Evolutionary conservation across 73 alveolate species (phyloP), one percentile per base, ranked within the genome.

Genomic region (Paramecium tetraurelia): DNA sequence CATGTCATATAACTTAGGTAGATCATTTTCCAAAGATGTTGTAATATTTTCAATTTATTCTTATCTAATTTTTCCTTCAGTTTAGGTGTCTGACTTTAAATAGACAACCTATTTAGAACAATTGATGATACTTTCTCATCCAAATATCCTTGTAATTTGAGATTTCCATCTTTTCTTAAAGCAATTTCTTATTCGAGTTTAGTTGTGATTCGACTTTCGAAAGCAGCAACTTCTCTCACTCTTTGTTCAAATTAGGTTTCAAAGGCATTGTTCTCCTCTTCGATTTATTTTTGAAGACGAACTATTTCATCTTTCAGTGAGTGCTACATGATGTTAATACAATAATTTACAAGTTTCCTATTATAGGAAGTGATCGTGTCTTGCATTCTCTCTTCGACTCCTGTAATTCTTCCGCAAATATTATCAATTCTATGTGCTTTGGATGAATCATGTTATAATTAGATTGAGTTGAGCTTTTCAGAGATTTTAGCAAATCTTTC

Each of bases 61-160:
- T 69, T 58, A 72, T 31, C 94, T 84, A 72, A 89, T 89, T 63
- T 89, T 89, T 44, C 92, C 87, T 89, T 89, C 94, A 71, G 94
- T 89, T 53, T 77, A 71, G 27, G 71, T 72, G 57, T 89, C 94
- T 18, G 94, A 77, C 48, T 63, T 85, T 44, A 92, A 72, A 83
- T 70, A 89, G 18, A 70, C 87, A 72, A 89, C 87, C 94, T 80
- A 80, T 38, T 20, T 80, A 80, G 7, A 22, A 22, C 2, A 0
- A 22, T 21, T 2, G 2, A 44, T 53, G 5, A 36, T 59, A 68
- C 85, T 48, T 92, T 83, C 24, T 93, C 96, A 69, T 93, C 96
- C 20, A 93, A 33, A 77, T 71, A 70, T 41, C 92, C 85, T 35
- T 36, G 50, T 44, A 69, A 38, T 76, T 87, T 93, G 33, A 50